Evolutionary conservation across 2,329 filamentous ascomycete species (phyloP).

Genomic region (Chrysoporthe deuterocubensis): DNA sequence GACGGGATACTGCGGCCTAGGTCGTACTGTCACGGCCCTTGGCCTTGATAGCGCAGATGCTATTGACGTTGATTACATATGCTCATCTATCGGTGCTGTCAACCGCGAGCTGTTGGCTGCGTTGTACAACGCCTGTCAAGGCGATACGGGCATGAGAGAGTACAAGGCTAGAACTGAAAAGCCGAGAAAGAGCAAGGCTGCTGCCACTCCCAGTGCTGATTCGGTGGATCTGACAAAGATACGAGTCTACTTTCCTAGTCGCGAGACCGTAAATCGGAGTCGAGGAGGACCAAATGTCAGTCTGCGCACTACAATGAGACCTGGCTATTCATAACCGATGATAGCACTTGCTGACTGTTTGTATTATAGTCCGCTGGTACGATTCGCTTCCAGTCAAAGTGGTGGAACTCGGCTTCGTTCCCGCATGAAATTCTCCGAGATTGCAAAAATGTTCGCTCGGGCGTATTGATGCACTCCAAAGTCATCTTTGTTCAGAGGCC

Average conservation of each 20-base stretch:
- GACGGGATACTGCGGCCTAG: conserved; percentile 70
- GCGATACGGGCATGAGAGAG: conserved; percentile 51
- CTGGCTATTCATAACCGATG: neutral
- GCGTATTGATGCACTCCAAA: conserved; percentile 89
- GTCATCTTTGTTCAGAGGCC: conserved; percentile 56
- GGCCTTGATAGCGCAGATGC: conserved; percentile 59
- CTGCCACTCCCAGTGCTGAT: conserved; percentile 32
- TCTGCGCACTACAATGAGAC: conserved; percentile 30
- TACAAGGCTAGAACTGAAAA: conserved; percentile 45
- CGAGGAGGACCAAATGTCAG: conserved; percentile 64
- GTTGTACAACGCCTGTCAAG: conserved; percentile 60
- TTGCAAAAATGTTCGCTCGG: conserved; percentile 70
- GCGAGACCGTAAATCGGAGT: conserved; percentile 68
- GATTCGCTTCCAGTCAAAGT: conserved; percentile 75
- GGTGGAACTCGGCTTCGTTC: conserved; percentile 73
- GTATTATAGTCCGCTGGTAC: conserved; percentile 69
- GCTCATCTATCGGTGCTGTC: conserved; percentile 81
- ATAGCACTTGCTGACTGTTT: conserved; percentile 10
- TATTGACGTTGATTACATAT: conserved; percentile 74
- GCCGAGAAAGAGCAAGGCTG: conserved; percentile 37
- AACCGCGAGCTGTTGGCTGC: conserved; percentile 67
- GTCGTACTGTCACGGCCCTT: conserved; percentile 66
- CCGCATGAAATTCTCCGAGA: conserved; percentile 75
- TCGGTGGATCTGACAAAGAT: conserved; percentile 50
- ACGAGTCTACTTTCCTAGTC: conserved; percentile 80